Percentiles rank a stretch among this genome's conserved stretches.
These are phyloP conservation scores for Aureobasidium leucospermi DNA, from an alignment of 2,329 filamentous ascomycete species.

Conservation along the genomic window DNA sequence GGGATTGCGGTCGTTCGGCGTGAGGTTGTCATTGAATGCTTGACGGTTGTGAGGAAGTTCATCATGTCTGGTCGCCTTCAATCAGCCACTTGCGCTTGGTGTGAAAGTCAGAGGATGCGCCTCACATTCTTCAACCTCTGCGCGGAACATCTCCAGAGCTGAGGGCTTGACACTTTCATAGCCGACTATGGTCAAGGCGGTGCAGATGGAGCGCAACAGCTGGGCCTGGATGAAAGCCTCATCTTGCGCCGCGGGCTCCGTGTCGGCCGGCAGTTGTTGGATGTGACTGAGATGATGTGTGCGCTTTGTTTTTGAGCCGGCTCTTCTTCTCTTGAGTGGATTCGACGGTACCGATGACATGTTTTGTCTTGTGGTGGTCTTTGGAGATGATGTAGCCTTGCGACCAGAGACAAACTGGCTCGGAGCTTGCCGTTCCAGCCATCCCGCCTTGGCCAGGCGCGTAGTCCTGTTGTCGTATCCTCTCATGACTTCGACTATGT, in stretches of 20 bases:
- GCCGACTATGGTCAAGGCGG: slow-evolving; percentile 44
- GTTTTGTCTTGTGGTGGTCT: slow-evolving; percentile 5
- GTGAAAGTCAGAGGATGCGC: background rate
- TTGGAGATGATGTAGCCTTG: background rate
- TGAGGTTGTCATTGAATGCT: slow-evolving; percentile 50
- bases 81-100: slow-evolving; percentile 34
- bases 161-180: slow-evolving; percentile 49
- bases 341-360: slow-evolving; percentile 2
- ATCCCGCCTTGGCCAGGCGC: background rate
- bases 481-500: too few relatives aligned
- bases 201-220: slow-evolving; percentile 48
- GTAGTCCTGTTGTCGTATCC: too few relatives aligned
- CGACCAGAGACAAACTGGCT: background rate
- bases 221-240: slow-evolving; percentile 47
- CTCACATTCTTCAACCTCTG: slow-evolving; percentile 46
- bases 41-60: slow-evolving; percentile 46
- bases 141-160: slow-evolving; percentile 50
- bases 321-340: slow-evolving; percentile 13
- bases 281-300: slow-evolving; percentile 10
- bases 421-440: background rate
- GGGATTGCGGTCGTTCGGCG: slow-evolving; percentile 51
- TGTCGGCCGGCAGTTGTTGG: slow-evolving; percentile 22
- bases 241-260: slow-evolving; percentile 37
- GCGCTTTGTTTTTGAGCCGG: background rate
- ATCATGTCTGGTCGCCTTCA: slow-evolving; percentile 40